A percentile compares a stretch with the other conserved stretches of the same genome.
Conservation (phyloP, 1,284 basidiomycete species). For the Puccinia hordei region DNA sequence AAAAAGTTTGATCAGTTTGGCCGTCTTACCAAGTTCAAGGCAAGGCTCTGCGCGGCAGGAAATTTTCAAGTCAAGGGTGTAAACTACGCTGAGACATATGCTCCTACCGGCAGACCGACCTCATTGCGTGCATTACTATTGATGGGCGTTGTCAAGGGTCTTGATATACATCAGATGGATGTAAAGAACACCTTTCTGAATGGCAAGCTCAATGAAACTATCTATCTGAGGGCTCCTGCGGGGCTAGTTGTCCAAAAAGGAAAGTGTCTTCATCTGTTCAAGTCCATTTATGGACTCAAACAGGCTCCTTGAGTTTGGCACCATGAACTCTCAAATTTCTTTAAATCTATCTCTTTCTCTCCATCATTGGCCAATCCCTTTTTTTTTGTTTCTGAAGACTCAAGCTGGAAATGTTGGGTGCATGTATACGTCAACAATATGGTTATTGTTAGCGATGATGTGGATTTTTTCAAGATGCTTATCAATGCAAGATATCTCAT, state of each 20-base stretch:
- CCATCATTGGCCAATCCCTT: background rate
- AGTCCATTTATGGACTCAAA: slow-evolving; percentile 13
- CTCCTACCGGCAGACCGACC: background rate
- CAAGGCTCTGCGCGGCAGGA: too few relatives aligned
- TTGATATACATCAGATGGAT: background rate
- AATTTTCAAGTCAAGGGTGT: background rate
- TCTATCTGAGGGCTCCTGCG: background rate
- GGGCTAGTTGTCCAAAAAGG: background rate
- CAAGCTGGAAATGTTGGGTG: background rate
- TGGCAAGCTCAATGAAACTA: too few relatives aligned
- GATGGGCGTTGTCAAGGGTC: background rate
- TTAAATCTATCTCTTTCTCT: background rate
- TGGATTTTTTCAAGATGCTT: background rate
- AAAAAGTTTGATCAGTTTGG: too few relatives aligned
- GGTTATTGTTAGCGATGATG: background rate
- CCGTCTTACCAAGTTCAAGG: too few relatives aligned
- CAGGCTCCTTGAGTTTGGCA: slow-evolving; percentile 12
- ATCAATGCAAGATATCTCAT: slow-evolving; percentile 4
- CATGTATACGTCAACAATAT: slow-evolving; percentile 20
- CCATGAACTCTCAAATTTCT: slow-evolving; percentile 6
- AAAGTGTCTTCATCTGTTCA: background rate
- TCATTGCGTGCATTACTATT: background rate
- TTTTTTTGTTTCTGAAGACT: slow-evolving; percentile 4
- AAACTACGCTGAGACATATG: background rate
- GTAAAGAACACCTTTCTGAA: too few relatives aligned